Base-by-base conservation (phyloP, 352 stramenopile species). In the Phytophthora boehmeriae region DNA sequence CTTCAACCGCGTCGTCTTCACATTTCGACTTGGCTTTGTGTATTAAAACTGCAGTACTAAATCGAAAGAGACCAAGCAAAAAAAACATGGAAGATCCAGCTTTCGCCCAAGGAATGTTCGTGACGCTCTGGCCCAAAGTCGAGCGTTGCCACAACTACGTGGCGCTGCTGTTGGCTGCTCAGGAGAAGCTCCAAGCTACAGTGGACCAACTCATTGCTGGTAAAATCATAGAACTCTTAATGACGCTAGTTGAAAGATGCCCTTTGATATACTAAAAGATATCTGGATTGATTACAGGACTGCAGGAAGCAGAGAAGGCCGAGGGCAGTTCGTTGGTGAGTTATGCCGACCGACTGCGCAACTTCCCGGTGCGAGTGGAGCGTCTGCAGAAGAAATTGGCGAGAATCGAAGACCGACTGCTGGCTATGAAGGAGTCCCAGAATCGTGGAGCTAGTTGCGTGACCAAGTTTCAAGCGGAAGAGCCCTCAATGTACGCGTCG, bases 91-190 rank as follows among this genome's bases (percentile, higher is more conserved):
- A 76, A 49, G 54, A 73, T 22, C 48, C 67, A 13, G 64, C 72
- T 23, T 90, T 93, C 41, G 82, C 82, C 23, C 63, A 89, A 50
- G 86, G 86, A 19, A 89, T 93, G 86, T 92, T 91, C 57, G 81
- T 86, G 57, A 63, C 82, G 49, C 67, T 95, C 41, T 95, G 86
- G 86, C 86, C 86, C 17, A 95, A 95, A 58, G 76, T 95, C 20
- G 83, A 92, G 51, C 83, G 84, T 25, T 95, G 86, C 43, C 71
- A 93, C 67, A 75, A 78, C 53, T 92, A 95, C 62, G 83, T 93
- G 46, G 68, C 73, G 34, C 68, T 89, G 57, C 69, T 95, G 49
- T 49, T 92, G 39, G 76, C 68, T 8, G 85, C 83, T 20, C 83
- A 95, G 55, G 75, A 86, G 41, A 76, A 90, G 47, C 76, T 95